phyloP scores from a whole-genome alignment of 2,329 filamentous ascomycete species.

The Hyphodiscus sp. region DNA sequence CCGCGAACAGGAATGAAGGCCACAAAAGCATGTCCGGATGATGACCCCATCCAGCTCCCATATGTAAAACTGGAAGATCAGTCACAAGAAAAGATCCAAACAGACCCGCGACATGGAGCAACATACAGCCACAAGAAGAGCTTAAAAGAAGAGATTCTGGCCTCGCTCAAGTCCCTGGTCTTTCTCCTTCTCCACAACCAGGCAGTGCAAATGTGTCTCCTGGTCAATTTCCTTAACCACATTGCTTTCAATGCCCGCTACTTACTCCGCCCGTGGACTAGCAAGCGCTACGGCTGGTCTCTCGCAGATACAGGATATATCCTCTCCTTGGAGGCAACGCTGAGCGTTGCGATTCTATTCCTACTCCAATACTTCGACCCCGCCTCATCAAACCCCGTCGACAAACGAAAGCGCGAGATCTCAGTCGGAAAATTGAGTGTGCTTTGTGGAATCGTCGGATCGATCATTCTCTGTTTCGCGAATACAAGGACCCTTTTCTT shows the following conservation, averaged over 20 bases:
- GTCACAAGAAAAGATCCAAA: neutral
- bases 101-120: neutral
- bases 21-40: no score
- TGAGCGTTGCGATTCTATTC: neutral
- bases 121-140: neutral
- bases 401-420: neutral
- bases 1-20: neutral
- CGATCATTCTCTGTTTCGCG: neutral
- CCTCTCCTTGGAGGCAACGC: neutral
- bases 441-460: neutral
- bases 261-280: neutral
- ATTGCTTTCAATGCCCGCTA: neutral
- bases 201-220: neutral
- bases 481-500: neutral
- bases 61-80: no score
- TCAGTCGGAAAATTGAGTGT: neutral
- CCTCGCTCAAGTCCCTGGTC: neutral
- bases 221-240: slow-evolving; percentile 1
- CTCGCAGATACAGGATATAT: neutral
- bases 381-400: neutral
- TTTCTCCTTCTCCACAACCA: neutral
- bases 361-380: slow-evolving; percentile 1
- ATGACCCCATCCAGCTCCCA: no score
- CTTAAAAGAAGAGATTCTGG: neutral
- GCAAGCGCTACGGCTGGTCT: slow-evolving; percentile 1